Evolutionary conservation across 2,329 filamentous ascomycete genomes (phyloP), one percentile per base, ranked within the genome.

Genomic region (Zopfia rhizophila): DNA sequence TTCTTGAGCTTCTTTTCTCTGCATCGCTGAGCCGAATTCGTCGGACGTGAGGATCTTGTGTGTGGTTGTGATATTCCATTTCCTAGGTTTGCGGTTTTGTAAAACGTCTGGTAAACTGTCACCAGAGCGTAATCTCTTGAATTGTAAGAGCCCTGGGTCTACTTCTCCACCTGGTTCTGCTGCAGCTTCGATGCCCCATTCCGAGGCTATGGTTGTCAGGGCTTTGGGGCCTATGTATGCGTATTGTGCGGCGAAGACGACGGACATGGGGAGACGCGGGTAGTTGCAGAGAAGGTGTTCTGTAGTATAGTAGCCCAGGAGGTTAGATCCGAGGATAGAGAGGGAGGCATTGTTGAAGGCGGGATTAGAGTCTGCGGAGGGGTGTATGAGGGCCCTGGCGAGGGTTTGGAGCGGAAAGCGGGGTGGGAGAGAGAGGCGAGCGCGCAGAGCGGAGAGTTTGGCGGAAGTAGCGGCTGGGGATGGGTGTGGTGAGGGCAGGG

Each of bases 111-210:
- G 66, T 6, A 68, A 38, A 4, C 54, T 54, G 2, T 63, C 55
- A 7, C 66, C 66, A 7, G 63, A 54, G 16, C 47, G 52, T 38
- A 80, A 51, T 43, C 80, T 67, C 74, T 74, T 74, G 79, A 91
- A 96, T 69, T 97, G 94, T 50, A 99, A 78, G 41, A 96, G 78
- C 5, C 93, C 94, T 0, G 92, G 87, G 69, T 99, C 94, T 44
- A 97, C 92, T 75, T 97, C 93, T 48, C 84, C 84, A 38, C 93
- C 94, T 0, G 94, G 94, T 14, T 85, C 87, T 8, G 89, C 90
- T n/a, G 90, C 93, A 30, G 80, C 76, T 70, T 97, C 93, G 12
- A 97, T 85, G 74, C 94, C 94, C 94, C 94, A 99, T 75, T 94
- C 89, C 52, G 82, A 78, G 12, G 89, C 85, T 56, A 97, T 82